A percentile compares a stretch with the other conserved stretches of the same genome.
These are phyloP conservation scores for Podosphaera aphanis DNA, from an alignment of 2,329 filamentous ascomycete species.

Conservation along the genomic window DNA sequence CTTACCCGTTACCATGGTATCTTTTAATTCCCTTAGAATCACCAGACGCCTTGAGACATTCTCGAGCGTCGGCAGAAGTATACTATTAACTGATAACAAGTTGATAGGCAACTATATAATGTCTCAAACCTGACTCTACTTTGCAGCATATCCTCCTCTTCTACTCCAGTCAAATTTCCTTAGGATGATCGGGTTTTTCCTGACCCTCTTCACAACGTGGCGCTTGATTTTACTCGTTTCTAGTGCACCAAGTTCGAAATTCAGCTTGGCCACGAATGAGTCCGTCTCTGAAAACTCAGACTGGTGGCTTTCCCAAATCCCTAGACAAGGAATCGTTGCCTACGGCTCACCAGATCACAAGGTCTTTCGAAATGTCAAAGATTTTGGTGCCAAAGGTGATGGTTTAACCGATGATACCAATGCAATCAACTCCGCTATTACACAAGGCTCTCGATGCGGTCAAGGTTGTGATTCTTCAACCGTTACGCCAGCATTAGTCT, in stretches of 20 bases:
- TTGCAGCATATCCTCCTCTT: conserved; percentile 56
- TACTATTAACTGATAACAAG: too few species aligned
- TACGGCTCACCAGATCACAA: conserved; percentile 31
- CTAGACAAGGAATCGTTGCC: conserved; percentile 14
- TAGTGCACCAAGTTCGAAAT: conserved; percentile 7
- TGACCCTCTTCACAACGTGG: conserved; percentile 12
- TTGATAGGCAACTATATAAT: too few species aligned
- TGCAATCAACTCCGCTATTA: conserved; percentile 69
- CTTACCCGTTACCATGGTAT: too few species aligned
- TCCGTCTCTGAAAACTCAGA: conserved; percentile 4
- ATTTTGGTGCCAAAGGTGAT: conserved; percentile 49
- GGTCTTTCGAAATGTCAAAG: conserved; percentile 54
- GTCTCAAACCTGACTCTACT: conserved; percentile 15
- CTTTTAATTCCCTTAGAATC: too few species aligned
- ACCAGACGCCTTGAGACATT: too few species aligned
- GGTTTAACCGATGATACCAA: conserved; percentile 54
- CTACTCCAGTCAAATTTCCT: conserved; percentile 43
- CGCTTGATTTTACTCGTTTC: conserved; percentile 12
- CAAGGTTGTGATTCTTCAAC: conserved; percentile 64
- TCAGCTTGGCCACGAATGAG: conserved; percentile 3
- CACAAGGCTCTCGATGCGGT: conserved; percentile 58
- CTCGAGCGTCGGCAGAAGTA: too few species aligned
- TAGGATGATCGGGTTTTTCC: conserved; percentile 1
- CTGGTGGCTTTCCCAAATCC: conserved; percentile 15
- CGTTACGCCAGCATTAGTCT: conserved; percentile 63